phyloP scores from a whole-genome alignment of 768 basidiomycete species.

The Mycena capillaripes region DNA sequence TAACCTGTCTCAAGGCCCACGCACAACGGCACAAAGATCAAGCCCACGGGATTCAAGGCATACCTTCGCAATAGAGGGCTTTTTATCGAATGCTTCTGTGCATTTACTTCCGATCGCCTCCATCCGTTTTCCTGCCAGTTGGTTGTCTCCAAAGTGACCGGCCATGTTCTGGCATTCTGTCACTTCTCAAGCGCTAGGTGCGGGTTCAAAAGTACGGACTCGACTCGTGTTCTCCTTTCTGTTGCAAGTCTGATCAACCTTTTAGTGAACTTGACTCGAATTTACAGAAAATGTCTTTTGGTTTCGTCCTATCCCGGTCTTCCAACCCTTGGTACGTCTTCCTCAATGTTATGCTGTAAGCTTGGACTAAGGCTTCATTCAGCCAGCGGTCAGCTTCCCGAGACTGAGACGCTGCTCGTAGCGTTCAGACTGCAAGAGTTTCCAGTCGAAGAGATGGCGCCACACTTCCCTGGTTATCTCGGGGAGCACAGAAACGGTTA shows the following conservation, averaged over 20 bases:
- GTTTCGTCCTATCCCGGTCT: neutral
- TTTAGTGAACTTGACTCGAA: neutral
- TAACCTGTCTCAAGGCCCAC: neutral
- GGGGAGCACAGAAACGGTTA: neutral
- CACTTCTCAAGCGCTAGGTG: neutral
- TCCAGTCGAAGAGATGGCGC: neutral
- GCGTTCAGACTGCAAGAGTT: neutral
- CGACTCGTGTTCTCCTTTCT: neutral
- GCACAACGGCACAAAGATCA: neutral
- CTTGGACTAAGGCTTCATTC: neutral
- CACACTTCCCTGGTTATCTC: neutral
- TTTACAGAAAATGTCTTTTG: neutral
- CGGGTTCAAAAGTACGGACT: constrained; percentile 2
- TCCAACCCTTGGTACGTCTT: neutral
- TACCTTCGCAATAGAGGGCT: neutral
- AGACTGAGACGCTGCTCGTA: neutral
- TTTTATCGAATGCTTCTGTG: constrained; percentile 3
- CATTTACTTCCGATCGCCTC: neutral
- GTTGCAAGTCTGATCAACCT: too few species aligned
- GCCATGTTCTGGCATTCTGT: neutral
- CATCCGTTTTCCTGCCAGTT: constrained; percentile 2
- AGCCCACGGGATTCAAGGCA: neutral
- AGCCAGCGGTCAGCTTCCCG: neutral
- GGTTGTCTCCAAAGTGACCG: neutral
- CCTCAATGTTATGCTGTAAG: neutral